phyloP scores from a whole-genome alignment of 148 eudicot genomes.

The Vaccinium vitisidaea region DNA sequence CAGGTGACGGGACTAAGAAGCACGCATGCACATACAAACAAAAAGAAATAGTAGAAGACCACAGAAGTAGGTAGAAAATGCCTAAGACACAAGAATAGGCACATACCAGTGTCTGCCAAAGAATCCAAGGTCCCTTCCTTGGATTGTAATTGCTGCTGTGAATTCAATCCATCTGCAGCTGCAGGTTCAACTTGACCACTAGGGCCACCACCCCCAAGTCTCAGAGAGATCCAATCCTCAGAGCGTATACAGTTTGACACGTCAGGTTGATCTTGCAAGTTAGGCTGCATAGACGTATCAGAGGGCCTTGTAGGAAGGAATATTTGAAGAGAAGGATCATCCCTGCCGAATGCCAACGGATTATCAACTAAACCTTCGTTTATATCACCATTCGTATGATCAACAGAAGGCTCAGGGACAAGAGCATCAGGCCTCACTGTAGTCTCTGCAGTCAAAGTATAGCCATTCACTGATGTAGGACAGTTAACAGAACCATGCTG shows the following conservation, averaged over 20 bases:
- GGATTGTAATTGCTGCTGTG: conserved; percentile 42
- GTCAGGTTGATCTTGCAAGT: conserved; percentile 53
- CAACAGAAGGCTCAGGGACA: conserved; percentile 40
- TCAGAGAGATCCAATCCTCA: conserved; percentile 95
- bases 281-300: conserved; percentile 41
- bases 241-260: conserved; percentile 46
- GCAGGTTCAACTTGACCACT: conserved; percentile 37
- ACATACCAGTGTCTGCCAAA: conserved; percentile 64
- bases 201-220: conserved; percentile 72
- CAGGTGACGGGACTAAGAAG: background rate
- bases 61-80: background rate
- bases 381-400: conserved; percentile 45
- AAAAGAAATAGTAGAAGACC: background rate
- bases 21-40: background rate
- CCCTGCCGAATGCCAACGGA: conserved; percentile 69
- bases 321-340: conserved; percentile 92
- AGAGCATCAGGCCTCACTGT: conserved; percentile 47
- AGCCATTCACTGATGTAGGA: conserved; percentile 56
- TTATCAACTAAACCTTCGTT: conserved; percentile 63
- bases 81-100: conserved; percentile 3
- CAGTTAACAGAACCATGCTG: conserved; percentile 51
- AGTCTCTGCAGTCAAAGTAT: conserved; percentile 47
- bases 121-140: conserved; percentile 52
- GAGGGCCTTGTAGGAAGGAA: conserved; percentile 92
- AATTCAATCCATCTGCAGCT: conserved; percentile 37